Conservation (phyloP, 495 filamentous ascomycete species). For the Penicillium alfredii region DNA sequence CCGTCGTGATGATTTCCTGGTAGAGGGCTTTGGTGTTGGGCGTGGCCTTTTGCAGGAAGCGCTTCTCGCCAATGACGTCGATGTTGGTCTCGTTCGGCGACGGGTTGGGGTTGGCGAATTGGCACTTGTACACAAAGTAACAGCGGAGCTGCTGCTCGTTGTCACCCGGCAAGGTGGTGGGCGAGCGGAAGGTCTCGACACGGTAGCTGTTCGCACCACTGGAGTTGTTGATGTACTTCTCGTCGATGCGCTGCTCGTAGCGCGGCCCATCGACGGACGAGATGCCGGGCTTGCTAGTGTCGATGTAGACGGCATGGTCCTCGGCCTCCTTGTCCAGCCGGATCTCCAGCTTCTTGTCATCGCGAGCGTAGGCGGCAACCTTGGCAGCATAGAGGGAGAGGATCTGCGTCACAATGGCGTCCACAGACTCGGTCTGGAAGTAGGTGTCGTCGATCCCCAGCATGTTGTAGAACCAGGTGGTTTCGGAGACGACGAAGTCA, state of each 20-base stretch:
- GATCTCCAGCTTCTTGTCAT: slow-evolving; percentile 91
- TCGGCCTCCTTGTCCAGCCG: slow-evolving; percentile 88
- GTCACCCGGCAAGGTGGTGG: slow-evolving; percentile 63
- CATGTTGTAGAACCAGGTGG: slow-evolving; percentile 94
- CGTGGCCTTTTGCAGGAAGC: slow-evolving; percentile 92
- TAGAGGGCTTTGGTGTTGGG: slow-evolving; percentile 93
- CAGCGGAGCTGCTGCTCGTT: slow-evolving; percentile 78
- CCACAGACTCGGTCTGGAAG: slow-evolving; percentile 85
- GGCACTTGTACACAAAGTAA: slow-evolving; percentile 97
- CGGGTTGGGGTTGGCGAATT: slow-evolving; percentile 71
- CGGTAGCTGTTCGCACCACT: slow-evolving; percentile 67
- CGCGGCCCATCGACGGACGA: slow-evolving; percentile 67
- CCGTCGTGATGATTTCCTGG: slow-evolving; percentile 82
- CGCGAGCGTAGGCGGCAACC: slow-evolving; percentile 86
- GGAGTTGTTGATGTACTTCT: slow-evolving; percentile 82
- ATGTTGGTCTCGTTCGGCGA: slow-evolving; percentile 76
- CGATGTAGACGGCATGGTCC: slow-evolving; percentile 97
- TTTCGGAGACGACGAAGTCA: slow-evolving; percentile 76
- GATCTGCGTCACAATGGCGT: slow-evolving; percentile 87
- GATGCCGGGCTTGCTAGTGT: slow-evolving; percentile 86
- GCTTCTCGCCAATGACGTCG: slow-evolving; percentile 85
- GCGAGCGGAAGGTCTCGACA: slow-evolving; percentile 92
- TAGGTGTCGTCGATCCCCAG: slow-evolving; percentile 98
- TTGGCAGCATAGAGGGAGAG: slow-evolving; percentile 96
- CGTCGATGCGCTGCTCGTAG: slow-evolving; percentile 90